These are phyloP conservation scores for Leishmania lainsoni DNA, from an alignment of 208 protist species.

Conservation along the genomic window DNA sequence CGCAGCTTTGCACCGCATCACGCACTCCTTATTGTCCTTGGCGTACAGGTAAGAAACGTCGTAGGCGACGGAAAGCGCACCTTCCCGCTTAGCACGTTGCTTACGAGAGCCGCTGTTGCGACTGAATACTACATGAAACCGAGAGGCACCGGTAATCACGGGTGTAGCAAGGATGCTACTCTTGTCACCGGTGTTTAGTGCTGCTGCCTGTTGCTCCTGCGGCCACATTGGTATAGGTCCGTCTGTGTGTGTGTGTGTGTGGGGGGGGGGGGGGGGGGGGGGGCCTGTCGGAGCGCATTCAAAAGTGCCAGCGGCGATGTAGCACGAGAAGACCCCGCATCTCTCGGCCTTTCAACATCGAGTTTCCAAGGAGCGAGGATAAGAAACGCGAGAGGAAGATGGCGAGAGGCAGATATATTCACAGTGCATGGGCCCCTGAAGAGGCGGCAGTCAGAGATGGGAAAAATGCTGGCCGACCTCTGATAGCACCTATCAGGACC, in stretches of 20 bases:
- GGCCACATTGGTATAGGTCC: not conserved
- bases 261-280: too few relatives aligned
- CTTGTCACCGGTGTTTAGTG: not conserved
- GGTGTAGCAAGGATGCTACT: not conserved
- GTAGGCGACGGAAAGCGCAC: slow-evolving; percentile 54
- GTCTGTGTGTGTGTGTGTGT: not conserved
- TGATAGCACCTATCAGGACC: not conserved
- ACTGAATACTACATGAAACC: slow-evolving; percentile 63
- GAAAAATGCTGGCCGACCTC: not conserved
- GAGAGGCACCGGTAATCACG: slow-evolving; percentile 28
- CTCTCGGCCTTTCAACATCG: not conserved
- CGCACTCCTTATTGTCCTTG: slow-evolving; percentile 28
- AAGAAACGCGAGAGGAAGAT: not conserved
- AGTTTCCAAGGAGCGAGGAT: not conserved
- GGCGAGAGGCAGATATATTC: not conserved
- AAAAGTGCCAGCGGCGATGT: not conserved
- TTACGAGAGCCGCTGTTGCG: slow-evolving; percentile 39
- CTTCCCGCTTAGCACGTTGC: slow-evolving; percentile 49
- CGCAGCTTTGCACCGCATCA: slow-evolving; percentile 42
- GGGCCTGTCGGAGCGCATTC: not conserved
- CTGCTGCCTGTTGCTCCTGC: not conserved
- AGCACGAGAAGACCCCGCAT: not conserved
- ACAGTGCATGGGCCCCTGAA: not conserved
- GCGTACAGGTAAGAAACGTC: slow-evolving; percentile 47
- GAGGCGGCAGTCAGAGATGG: not conserved